Conservation (phyloP, 2,329 filamentous ascomycete genomes). For the Alternaria burnsii region DNA sequence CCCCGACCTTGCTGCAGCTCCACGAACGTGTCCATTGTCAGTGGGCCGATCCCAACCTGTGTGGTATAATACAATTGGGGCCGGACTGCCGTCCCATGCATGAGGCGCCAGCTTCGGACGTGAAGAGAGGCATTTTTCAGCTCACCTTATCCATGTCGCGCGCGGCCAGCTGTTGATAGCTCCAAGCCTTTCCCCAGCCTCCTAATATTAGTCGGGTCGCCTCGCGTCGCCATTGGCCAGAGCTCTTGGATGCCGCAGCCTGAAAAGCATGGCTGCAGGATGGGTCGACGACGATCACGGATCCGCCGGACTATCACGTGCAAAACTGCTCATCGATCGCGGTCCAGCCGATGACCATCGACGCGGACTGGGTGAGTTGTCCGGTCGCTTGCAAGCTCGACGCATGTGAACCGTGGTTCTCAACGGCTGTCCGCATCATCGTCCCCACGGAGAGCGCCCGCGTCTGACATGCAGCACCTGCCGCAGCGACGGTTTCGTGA, state of each 20-base stretch:
- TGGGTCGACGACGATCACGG: conserved; percentile 10
- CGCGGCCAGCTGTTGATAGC: conserved; percentile 23
- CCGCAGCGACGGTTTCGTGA: conserved; percentile 16
- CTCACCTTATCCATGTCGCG: conserved; percentile 36
- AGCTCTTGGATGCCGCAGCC: conserved; percentile 17
- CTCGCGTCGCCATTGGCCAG: conserved; percentile 31
- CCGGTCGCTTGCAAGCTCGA: neutral
- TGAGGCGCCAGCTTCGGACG: conserved; percentile 34
- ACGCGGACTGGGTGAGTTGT: neutral
- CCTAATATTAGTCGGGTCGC: conserved; percentile 27
- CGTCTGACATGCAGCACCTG: conserved; percentile 27
- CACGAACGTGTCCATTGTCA: conserved; percentile 22
- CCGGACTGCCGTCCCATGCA: conserved; percentile 30
- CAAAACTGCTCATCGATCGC: conserved; percentile 4
- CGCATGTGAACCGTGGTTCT: conserved; percentile 21
- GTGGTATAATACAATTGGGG: conserved; percentile 48
- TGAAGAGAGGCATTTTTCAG: conserved; percentile 40
- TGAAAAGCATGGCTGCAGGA: conserved; percentile 19
- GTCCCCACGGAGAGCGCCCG: conserved; percentile 9
- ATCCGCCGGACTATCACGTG: conserved; percentile 26
- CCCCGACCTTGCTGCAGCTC: conserved; percentile 26
- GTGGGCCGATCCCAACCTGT: conserved; percentile 32
- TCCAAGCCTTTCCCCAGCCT: conserved; percentile 38
- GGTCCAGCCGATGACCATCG: conserved; percentile 2
- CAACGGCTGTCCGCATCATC: conserved; percentile 17